Evolutionary conservation across 768 basidiomycete species (phyloP), one percentile per base, ranked within the genome.

Genomic region (Lyophyllum shimeji): DNA sequence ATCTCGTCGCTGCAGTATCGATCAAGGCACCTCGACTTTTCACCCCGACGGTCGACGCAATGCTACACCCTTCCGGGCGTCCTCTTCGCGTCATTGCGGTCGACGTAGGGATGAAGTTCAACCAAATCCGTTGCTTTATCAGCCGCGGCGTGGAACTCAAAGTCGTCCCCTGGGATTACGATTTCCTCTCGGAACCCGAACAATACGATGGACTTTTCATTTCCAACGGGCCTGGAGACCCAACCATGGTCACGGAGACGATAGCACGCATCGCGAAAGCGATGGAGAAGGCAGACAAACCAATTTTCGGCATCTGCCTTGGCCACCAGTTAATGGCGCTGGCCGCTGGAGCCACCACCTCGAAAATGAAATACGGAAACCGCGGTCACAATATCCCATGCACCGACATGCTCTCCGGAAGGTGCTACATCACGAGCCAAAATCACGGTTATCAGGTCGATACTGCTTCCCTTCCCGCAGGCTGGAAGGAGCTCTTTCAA

Each of bases 51-150:
- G 69, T 70, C 34, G 71, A 75, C 48, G 77, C 84, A 21, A 82
- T 76, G 51, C 68, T 83, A 31, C 92, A 97, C 67, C 89, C 92
- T 2, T 86, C 84, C 1, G 92, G 90, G 27, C 84, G 95, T 48
- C 74, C 84, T 0, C 68, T 98, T 27, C 89, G 97, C 57, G 83
- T 99, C 25, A 67, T 99, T 15, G 94, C 93, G 5, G 75, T 98
- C 56, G 97, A 99, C 69, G 96, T 98, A 49, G 97, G 97, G n/a
- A 98, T 98, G 93, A 99, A 99, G 74, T 97, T 91, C 78, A 98
- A 98, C 73, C 97, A 99, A 73, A 95, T 98, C 63, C 84, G 97
- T 31, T 99, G 97, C 77, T 98, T 99, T 75, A 85, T 83, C 42
- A 79, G 84, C 34, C 89, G 97, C 31, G 97, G 97, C 47, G 84